Evolutionary conservation across 2,329 filamentous ascomycete genomes (phyloP), one percentile per base, ranked within the genome.

Genomic region (Colletotrichum tabaci): DNA sequence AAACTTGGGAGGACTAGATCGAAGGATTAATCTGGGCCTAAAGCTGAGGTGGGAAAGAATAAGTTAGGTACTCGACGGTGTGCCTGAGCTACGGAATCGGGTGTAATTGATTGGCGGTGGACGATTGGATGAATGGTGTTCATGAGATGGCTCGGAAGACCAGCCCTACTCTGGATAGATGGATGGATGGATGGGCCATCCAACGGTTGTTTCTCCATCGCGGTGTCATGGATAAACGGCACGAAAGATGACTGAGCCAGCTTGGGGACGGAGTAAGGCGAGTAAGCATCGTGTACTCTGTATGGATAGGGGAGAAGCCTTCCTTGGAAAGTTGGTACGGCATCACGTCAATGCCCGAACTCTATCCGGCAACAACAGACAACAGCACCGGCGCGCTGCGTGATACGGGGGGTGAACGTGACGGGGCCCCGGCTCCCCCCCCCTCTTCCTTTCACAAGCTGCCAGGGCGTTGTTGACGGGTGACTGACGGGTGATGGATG

Each of bases 291-390:
- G 53, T n/a, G 10, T 21, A 12, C 16, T 40, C 18, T n/a, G 44
- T 40, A 3, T 13, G 21, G 52, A 21, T 47, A 18, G 64, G 42
- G 42, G 16, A n/a, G 46, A 46, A 18, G 23, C 46, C 30, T 21
- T 38, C 46, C 21, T 40, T 21, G 8, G 35, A 38, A 10, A 38
- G 15, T 42, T 30, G n/a, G 35, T 30, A 47, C 52, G 56, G 13
- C 21, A 71, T 68, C 68, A 63, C 60, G 65, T 72, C 69, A 72
- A 64, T 64, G 69, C 58, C 47, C 35, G 21, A 72, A 72, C 58
- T 72, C 58, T 69, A 66, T 46, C 40, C 2, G 26, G n/a, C 52
- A 10, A 53, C 26, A 26, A 61, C 47, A 35, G 35, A 38, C 35
- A 38, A 38, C 35, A 38, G 35, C 35, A 38, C 35, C 35, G 8